phyloP scores from a whole-genome alignment of 2,329 filamentous ascomycete genomes.

The Calonectria hawksworthii region DNA sequence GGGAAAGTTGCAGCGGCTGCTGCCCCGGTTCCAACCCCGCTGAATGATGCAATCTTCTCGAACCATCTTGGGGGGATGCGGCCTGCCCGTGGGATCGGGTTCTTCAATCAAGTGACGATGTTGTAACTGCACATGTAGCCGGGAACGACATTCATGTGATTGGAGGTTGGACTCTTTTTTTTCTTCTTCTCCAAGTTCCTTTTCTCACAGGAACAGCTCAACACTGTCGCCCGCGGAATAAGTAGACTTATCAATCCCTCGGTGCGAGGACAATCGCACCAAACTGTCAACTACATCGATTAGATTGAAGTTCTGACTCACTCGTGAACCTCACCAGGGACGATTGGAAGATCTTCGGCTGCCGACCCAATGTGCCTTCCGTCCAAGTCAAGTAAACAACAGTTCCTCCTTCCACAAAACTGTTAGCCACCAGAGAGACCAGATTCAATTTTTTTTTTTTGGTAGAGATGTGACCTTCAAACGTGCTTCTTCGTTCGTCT shows the following conservation, averaged over 20 bases:
- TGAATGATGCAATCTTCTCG: no score
- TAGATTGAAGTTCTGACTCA: background rate
- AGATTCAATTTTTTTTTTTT: background rate
- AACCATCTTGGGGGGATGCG: no score
- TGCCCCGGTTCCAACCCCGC: no score
- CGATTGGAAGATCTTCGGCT: background rate
- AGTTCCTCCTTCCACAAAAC: background rate
- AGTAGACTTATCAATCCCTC: no score
- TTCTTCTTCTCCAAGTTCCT: no score
- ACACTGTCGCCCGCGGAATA: no score
- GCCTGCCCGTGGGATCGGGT: background rate
- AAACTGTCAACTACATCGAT: no score
- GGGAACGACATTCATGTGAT: background rate
- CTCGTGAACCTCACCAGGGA: background rate
- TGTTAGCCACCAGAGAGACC: background rate
- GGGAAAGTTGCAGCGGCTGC: no score
- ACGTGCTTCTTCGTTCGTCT: background rate
- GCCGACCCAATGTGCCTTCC: background rate
- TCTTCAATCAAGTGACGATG: background rate
- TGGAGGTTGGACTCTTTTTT: no score
- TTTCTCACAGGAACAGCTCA: no score
- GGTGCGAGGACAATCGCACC: no score
- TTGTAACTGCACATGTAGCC: background rate
- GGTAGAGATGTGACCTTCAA: background rate
- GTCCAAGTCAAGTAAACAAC: background rate